phyloP scores from a whole-genome alignment of 768 basidiomycete genomes.

The Amanita polypyramis region DNA sequence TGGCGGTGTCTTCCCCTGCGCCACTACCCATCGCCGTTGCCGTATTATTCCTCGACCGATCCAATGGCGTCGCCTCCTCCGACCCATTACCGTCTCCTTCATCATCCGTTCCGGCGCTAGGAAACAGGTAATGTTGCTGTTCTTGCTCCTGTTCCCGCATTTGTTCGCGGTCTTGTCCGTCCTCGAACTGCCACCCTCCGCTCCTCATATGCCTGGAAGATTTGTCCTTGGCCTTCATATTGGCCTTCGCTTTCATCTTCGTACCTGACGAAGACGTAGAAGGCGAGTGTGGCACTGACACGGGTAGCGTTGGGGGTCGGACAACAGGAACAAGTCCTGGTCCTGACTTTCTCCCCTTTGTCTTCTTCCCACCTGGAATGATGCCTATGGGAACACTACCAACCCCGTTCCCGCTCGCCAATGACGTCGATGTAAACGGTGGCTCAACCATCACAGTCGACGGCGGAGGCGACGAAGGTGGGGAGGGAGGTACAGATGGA shows the following conservation, averaged over 20 bases:
- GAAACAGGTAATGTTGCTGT: conserved; percentile 53
- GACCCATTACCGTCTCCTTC: not conserved
- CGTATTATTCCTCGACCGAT: conserved; percentile 13
- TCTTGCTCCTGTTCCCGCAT: not conserved
- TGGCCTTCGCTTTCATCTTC: conserved; percentile 3
- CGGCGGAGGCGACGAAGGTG: conserved; percentile 7
- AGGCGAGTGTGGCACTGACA: not conserved
- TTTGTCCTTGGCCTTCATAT: not conserved
- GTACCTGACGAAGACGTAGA: not conserved
- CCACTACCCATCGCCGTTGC: conserved; percentile 1
- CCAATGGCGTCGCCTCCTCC: conserved; percentile 9
- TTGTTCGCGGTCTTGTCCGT: not conserved
- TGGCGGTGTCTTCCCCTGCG: conserved; percentile 10
- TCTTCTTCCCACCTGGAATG: conserved; percentile 14
- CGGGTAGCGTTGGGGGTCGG: conserved; percentile 20
- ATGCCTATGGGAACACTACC: too few relatives aligned
- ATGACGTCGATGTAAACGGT: conserved; percentile 4
- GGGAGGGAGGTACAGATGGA: conserved; percentile 35
- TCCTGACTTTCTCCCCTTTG: conserved; percentile 30
- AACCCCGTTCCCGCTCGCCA: not conserved
- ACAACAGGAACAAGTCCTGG: conserved; percentile 35
- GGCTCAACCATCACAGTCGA: not conserved
- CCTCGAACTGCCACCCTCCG: not conserved
- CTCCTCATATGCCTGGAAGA: not conserved
- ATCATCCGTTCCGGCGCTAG: conserved; percentile 35